These are phyloP conservation scores for Epithemia pelagica DNA, from an alignment of 108 stramenopile genomes.

Conservation along the genomic window DNA sequence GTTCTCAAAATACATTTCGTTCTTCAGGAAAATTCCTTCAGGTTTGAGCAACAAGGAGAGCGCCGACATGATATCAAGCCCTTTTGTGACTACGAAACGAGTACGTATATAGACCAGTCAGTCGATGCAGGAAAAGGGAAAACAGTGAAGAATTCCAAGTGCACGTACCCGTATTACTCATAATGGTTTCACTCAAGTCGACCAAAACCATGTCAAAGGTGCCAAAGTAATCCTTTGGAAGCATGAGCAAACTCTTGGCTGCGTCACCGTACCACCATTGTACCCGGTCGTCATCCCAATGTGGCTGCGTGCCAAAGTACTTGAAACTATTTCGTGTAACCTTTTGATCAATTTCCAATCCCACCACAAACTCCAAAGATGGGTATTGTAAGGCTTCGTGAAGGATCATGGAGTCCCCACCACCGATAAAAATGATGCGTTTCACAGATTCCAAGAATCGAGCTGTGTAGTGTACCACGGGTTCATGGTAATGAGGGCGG, in stretches of 20 bases:
- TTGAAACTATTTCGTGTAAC: conserved; percentile 63
- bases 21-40: conserved; percentile 81
- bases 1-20: conserved; percentile 38
- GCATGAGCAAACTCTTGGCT: conserved; percentile 62
- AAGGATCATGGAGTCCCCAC: conserved; percentile 84
- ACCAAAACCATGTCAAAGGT: conserved; percentile 84
- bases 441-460: conserved; percentile 48
- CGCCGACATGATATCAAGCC: conserved; percentile 71
- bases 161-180: conserved; percentile 18
- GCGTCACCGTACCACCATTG: conserved; percentile 92
- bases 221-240: conserved; percentile 75
- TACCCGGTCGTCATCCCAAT: conserved; percentile 75
- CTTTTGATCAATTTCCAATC: conserved; percentile 80
- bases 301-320: conserved; percentile 76
- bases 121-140: no score
- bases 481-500: conserved; percentile 84
- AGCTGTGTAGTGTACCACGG: conserved; percentile 68
- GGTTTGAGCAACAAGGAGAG: conserved; percentile 65
- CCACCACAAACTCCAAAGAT: conserved; percentile 62
- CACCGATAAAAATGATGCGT: conserved; percentile 73
- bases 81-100: conserved; percentile 58
- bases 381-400: conserved; percentile 80
- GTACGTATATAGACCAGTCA: no score
- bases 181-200: conserved; percentile 72
- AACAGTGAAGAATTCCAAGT: conserved; percentile 2